These are phyloP conservation scores for Pleurotus platypus DNA, from an alignment of 768 basidiomycete species.

Conservation along the genomic window DNA sequence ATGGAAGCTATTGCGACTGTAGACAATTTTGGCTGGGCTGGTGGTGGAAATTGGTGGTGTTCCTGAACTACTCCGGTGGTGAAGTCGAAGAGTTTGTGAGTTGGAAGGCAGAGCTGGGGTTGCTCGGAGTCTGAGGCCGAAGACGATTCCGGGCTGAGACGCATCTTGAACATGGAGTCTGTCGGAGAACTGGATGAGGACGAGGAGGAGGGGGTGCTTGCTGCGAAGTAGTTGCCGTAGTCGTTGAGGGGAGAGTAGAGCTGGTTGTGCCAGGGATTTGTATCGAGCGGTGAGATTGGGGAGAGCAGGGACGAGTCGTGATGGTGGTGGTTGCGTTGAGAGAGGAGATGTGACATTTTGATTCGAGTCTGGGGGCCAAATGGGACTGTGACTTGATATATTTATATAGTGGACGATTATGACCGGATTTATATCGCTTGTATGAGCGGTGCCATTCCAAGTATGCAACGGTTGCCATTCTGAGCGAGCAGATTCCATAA, in stretches of 20 bases:
- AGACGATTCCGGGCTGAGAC: conserved; percentile 37
- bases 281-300: conserved; percentile 37
- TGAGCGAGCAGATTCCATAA: not conserved
- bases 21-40: conserved; percentile 28
- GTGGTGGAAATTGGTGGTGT: conserved; percentile 31
- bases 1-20: conserved; percentile 29
- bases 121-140: conserved; percentile 25
- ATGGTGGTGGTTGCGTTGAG: conserved; percentile 14
- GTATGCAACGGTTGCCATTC: conserved; percentile 4
- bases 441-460: conserved; percentile 6
- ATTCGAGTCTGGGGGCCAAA: conserved; percentile 27
- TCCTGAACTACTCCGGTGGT: conserved; percentile 25
- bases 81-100: conserved; percentile 72
- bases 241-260: conserved; percentile 36
- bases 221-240: conserved; percentile 41
- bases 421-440: conserved; percentile 27
- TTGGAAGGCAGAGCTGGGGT: conserved; percentile 59
- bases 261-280: conserved; percentile 45
- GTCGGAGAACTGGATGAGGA: conserved; percentile 41
- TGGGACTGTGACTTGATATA: conserved; percentile 1
- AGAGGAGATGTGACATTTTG: conserved; percentile 57
- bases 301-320: conserved; percentile 41
- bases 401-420: conserved; percentile 4
- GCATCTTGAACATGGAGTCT: conserved; percentile 48
- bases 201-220: conserved; percentile 42